phyloP scores from a whole-genome alignment of 495 filamentous ascomycete species.

The Bryoglossum gracile region DNA sequence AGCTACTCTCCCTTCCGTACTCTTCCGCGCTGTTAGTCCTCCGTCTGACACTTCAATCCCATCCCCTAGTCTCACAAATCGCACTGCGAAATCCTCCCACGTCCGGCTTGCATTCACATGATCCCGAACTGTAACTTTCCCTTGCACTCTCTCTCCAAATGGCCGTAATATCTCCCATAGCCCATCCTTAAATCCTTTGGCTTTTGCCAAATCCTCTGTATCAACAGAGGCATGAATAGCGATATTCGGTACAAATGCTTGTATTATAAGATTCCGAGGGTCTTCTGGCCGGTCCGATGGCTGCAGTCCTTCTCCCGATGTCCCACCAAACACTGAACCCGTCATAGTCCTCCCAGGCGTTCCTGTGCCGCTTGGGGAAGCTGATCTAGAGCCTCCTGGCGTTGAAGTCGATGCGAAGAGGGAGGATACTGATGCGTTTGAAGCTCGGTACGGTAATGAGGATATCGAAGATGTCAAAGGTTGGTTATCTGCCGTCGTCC shows the following conservation, averaged over 20 bases:
- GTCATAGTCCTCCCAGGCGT: conserved; percentile 46
- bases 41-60: conserved; percentile 47
- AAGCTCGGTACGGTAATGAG: conserved; percentile 42
- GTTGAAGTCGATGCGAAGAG: conserved; percentile 51
- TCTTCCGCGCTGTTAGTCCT: conserved; percentile 27
- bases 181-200: conserved; percentile 79
- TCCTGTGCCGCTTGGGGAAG: conserved; percentile 49
- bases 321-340: conserved; percentile 40
- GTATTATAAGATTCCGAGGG: conserved; percentile 65
- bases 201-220: conserved; percentile 67
- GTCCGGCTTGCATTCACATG: conserved; percentile 72
- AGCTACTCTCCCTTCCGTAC: conserved; percentile 22
- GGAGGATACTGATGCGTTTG: conserved; percentile 50
- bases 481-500: conserved; percentile 36
- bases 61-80: conserved; percentile 64
- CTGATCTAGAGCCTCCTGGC: conserved; percentile 46
- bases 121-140: conserved; percentile 85
- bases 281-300: conserved; percentile 46
- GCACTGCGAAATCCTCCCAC: conserved; percentile 86
- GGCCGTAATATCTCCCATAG: conserved; percentile 80
- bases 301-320: conserved; percentile 33
- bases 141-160: conserved; percentile 83
- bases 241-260: conserved; percentile 81
- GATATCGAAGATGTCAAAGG: conserved; percentile 37
- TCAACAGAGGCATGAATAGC: conserved; percentile 77